Base-by-base conservation (phyloP, 352 stramenopile species). In the Phytophthora meadii region DNA sequence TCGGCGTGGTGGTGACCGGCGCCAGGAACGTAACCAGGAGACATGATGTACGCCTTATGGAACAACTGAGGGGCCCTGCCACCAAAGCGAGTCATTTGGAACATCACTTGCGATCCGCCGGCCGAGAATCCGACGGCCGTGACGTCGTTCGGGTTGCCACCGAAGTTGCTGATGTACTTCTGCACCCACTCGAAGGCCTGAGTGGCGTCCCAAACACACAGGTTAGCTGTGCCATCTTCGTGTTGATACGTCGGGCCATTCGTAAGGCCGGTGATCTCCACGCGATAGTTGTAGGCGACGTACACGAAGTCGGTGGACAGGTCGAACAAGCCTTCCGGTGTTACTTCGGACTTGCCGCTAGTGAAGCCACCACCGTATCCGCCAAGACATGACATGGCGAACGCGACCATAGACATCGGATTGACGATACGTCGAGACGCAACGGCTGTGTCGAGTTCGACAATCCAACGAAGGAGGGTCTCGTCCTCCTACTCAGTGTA, bases 131-230 rank as follows among this genome's bases (percentile, higher is more conserved):
- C 74, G 11, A 77, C 40, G 7, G 70, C 74, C 7, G 74, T 82
- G 2, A 82, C 54, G 37, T 82, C 61, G 36, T 66, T n/a, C 12
- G 74, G 64, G 63, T 83, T 62, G 27, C 75, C 75, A 2, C 75
- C 75, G 24, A 78, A 83, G 12, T 65, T 68, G 36, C 22, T 10
- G 48, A 82, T 82, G 58, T 82, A 72, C 48, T 70, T 61, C n/a
- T 70, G 44, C 5, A 76, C 65, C 70, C 74, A 82, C 50, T 77
- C 17, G 40, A 77, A 79, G 1, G 67, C 74, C 6, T 74, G 47
- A 24, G 58, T 57, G 5, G 71, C 40, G 41, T 82, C 73, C 47
- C 61, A 76, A 11, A 77, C 34, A 1, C 39, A 65, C 28, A 65
- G 37, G 37, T 76, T 81, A 17, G 54, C 52, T 7, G 34, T 51